Percentiles rank a stretch among this genome's conserved stretches.
Conservation (phyloP, 352 stramenopile species). For the Pythium sp. region DNA sequence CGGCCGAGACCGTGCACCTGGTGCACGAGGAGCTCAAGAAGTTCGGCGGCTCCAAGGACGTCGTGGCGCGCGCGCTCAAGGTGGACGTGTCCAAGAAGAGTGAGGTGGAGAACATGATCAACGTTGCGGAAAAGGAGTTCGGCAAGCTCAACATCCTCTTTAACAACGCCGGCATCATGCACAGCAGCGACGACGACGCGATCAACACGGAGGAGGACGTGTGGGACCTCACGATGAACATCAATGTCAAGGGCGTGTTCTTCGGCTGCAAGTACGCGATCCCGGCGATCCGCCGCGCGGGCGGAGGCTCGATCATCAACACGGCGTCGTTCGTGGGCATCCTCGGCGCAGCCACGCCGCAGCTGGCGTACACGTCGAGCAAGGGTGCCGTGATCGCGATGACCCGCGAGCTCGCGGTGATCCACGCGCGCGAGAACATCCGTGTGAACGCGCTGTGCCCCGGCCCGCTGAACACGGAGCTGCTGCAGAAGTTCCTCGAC, state of each 20-base stretch:
- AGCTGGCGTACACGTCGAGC: conserved; percentile 87
- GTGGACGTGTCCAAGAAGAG: conserved; percentile 72
- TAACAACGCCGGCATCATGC: conserved; percentile 89
- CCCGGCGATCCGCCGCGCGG: conserved; percentile 71
- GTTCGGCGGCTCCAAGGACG: conserved; percentile 35
- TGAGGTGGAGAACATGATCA: conserved; percentile 77
- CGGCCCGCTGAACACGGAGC: conserved; percentile 80
- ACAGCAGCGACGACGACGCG: conserved; percentile 76
- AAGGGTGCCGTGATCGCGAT: conserved; percentile 88
- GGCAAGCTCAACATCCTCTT: conserved; percentile 78
- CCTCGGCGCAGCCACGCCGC: conserved; percentile 75
- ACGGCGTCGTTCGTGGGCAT: conserved; percentile 85
- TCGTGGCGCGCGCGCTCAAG: conserved; percentile 51
- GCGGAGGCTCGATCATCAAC: conserved; percentile 86
- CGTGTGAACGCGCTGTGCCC: conserved; percentile 86
- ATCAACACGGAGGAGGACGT: conserved; percentile 73
- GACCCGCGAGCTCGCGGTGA: conserved; percentile 80
- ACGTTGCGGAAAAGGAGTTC: conserved; percentile 77
- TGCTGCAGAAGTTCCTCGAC: conserved; percentile 88
- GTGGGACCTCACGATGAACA: conserved; percentile 85
- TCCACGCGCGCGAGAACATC: conserved; percentile 87
- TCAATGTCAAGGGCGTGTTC: conserved; percentile 90
- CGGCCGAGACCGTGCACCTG: conserved; percentile 58
- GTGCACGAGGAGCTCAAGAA: conserved; percentile 68
- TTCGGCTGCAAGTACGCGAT: conserved; percentile 87